These are phyloP conservation scores for Nemania diffusa DNA, from an alignment of 2,329 filamentous ascomycete genomes.

Conservation along the genomic window DNA sequence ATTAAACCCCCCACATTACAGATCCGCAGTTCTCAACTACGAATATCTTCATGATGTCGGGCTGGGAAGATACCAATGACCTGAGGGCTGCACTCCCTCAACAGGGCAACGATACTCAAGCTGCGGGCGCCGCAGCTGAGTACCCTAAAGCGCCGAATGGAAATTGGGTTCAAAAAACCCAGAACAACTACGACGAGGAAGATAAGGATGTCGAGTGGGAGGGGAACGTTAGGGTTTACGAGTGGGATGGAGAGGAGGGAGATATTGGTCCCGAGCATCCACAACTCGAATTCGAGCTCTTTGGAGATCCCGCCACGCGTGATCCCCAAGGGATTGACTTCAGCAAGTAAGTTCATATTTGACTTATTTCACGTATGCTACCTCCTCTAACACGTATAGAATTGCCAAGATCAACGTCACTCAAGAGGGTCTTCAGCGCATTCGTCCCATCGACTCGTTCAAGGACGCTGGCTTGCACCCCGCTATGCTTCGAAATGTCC, in stretches of 20 bases:
- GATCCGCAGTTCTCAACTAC: neutral
- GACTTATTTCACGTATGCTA: neutral
- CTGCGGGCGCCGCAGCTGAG: constrained; percentile 20
- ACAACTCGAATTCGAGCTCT: constrained; percentile 80
- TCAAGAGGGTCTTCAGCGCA: constrained; percentile 66
- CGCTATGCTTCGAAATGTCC: constrained; percentile 79
- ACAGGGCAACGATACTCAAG: constrained; percentile 18
- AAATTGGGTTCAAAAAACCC: constrained; percentile 59
- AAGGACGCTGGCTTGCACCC: constrained; percentile 86
- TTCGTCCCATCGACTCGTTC: constrained; percentile 68
- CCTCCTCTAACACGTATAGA: constrained; percentile 50
- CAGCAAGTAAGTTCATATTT: constrained; percentile 53
- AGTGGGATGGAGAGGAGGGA: constrained; percentile 86
- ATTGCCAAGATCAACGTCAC: constrained; percentile 64
- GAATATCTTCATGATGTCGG: constrained; percentile 42
- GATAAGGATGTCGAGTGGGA: constrained; percentile 56
- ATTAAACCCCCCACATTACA: neutral
- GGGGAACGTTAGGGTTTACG: constrained; percentile 73
- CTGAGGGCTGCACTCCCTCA: constrained; percentile 50
- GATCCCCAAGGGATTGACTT: constrained; percentile 60
- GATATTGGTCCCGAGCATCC: constrained; percentile 80
- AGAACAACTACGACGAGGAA: constrained; percentile 60
- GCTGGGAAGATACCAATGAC: constrained; percentile 38
- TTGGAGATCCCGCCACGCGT: constrained; percentile 66
- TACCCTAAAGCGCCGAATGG: constrained; percentile 36